A percentile compares a stretch with the other conserved stretches of the same genome.
Evolutionary conservation across 2,329 filamentous ascomycete genomes (phyloP).

Genomic region (Grosmannia serpens): DNA sequence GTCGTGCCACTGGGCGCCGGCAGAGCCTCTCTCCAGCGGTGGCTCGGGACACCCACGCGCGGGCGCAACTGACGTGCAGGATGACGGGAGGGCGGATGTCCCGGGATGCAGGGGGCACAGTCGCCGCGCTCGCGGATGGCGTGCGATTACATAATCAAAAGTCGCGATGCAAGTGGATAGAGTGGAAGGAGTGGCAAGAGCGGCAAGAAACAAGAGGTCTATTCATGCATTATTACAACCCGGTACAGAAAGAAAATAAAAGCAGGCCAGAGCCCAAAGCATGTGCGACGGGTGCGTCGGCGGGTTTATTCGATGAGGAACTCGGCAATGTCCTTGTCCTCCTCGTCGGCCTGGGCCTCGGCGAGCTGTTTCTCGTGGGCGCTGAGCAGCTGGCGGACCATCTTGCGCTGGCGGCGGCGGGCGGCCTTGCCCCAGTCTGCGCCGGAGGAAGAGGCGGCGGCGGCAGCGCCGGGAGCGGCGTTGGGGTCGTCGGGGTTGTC

Average conservation of each 20-base stretch:
- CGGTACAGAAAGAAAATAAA: background rate
- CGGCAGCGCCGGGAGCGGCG: constrained; percentile 31
- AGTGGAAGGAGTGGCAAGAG: background rate
- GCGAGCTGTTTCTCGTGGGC: constrained; percentile 47
- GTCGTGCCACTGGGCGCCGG: too few relatives aligned
- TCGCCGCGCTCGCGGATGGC: background rate
- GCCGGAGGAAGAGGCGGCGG: constrained; percentile 35
- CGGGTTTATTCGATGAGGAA: constrained; percentile 50
- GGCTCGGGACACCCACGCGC: too few relatives aligned
- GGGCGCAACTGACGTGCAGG: too few relatives aligned
- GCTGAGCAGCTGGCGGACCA: constrained; percentile 54
- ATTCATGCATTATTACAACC: background rate
- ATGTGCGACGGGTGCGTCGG: too few relatives aligned
- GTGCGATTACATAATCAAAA: background rate
- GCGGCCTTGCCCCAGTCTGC: constrained; percentile 59
- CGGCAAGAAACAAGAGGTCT: background rate
- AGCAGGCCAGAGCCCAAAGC: background rate
- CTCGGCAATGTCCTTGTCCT: constrained; percentile 67
- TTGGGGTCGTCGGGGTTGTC: constrained; percentile 28
- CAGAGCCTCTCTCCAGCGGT: too few relatives aligned
- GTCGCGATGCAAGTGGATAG: background rate
- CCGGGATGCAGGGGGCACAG: too few relatives aligned
- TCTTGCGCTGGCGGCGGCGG: constrained; percentile 53
- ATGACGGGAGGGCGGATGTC: too few relatives aligned
- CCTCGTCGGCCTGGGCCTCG: constrained; percentile 47